Base-by-base conservation (phyloP, 2,329 filamentous ascomycete species). In the Sclerotinia subarctica region DNA sequence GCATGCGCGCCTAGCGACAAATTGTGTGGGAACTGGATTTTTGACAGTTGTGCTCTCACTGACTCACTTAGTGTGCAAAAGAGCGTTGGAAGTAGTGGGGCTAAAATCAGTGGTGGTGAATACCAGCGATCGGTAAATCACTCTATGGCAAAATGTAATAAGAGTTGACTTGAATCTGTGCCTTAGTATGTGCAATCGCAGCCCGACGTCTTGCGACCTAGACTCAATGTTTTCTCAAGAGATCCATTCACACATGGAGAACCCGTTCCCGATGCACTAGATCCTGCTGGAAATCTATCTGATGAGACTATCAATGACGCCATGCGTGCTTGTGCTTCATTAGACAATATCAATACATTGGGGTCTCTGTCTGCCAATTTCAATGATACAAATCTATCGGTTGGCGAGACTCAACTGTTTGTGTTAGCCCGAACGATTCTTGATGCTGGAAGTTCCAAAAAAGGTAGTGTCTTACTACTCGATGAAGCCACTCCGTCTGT, bases 111-210 rank as follows among this genome's bases (percentile, higher is more conserved):
- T 52, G 77, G 77, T 47, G 71, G 70, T 11, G 71, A 73, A 53
- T 67, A 71, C 51, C 70, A 70, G 47, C 67, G 71, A 17, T 29
- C 56, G 70, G 63, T 69, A 52, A 72, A 69, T 64, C 71, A 70
- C 54, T 73, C 73, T 21, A 71, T 76, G 29, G 10, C 52, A 56
- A 15, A 5, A 56, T 35, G 10, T 11, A 35, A 56, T 10, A 15
- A n/a, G 17, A 47, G 44, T 1, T 13, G 29, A n/a, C 52, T 56
- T 32, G 8, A 56, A 15, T 56, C 21, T 11, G 90, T 72, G 77
- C 67, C 69, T 71, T 66, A 66, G 78, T 52, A 72, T 71, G 35
- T 72, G 77, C 65, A 5, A 26, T 72, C 5, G 68, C 66, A 67
- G 66, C 68, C 26, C 64, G 57, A 54, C 5, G 35, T 35, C 35